Conservation (phyloP, 257 asterid species). For the Jacaranda copaia region DNA sequence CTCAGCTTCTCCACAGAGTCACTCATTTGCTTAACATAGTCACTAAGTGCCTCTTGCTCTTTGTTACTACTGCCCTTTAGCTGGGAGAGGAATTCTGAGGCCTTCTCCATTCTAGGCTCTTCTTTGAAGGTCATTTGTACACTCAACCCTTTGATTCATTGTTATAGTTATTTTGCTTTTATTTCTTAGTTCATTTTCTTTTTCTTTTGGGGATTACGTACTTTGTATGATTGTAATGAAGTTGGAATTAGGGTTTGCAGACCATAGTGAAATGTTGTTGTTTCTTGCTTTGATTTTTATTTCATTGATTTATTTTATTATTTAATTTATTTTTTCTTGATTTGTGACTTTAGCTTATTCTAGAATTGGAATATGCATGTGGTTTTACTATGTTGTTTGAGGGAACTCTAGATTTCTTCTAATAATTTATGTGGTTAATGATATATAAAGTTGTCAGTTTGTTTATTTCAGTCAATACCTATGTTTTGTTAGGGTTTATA, state of each 20-base stretch:
- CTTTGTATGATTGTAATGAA: not conserved
- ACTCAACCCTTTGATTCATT: too few relatives aligned
- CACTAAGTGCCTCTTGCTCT: slow-evolving; percentile 49
- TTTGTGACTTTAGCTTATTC: not conserved
- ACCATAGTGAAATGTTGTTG: slow-evolving; percentile 17
- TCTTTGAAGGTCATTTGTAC: too few relatives aligned
- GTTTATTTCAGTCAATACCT: not conserved
- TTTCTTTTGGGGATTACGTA: too few relatives aligned
- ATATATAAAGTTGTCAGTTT: not conserved
- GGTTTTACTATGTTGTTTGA: not conserved
- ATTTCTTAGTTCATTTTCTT: too few relatives aligned
- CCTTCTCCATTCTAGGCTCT: not conserved
- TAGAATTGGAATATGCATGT: slow-evolving; percentile 1
- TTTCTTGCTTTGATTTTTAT: not conserved
- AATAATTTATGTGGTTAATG: not conserved
- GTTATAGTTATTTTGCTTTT: too few relatives aligned
- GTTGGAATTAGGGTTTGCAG: slow-evolving; percentile 26
- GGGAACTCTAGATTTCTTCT: not conserved
- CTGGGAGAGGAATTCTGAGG: slow-evolving; percentile 35
- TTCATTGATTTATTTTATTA: not conserved
- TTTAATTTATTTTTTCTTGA: not conserved
- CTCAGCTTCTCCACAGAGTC: slow-evolving; percentile 55
- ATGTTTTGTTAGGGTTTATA: not conserved
- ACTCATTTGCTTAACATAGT: slow-evolving; percentile 56
- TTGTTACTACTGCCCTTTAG: slow-evolving; percentile 36